phyloP scores from a whole-genome alignment of 805 yeast genomes.

The Yarrowia divulgata region DNA sequence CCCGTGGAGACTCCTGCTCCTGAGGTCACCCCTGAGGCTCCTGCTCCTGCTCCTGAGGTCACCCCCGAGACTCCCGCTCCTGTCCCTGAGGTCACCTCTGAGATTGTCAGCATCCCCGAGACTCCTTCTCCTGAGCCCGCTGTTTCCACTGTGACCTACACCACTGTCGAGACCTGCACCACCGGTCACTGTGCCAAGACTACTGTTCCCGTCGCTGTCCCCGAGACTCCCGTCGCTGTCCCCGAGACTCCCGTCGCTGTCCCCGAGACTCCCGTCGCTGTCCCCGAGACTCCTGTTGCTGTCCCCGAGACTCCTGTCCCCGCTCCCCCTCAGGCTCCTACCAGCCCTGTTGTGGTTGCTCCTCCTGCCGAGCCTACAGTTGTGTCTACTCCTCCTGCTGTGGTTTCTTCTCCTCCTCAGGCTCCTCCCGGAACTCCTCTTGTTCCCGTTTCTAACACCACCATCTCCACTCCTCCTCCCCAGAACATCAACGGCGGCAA shows the following conservation, averaged over 20 bases:
- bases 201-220: background rate
- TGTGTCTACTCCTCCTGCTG: conserved; percentile 4
- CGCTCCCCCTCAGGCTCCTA: background rate
- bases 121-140: no score
- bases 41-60: background rate
- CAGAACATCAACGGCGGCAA: conserved; percentile 9
- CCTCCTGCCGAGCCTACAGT: background rate
- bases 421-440: conserved; percentile 11
- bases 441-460: conserved; percentile 4
- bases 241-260: background rate
- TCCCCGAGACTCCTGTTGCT: background rate
- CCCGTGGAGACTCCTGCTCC: conserved; percentile 1
- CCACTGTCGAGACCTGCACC: conserved; percentile 4
- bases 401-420: conserved; percentile 6
- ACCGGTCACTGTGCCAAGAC: background rate
- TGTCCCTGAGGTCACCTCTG: background rate
- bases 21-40: background rate
- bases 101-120: background rate
- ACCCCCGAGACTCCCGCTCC: background rate
- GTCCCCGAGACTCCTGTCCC: background rate
- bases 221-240: no score
- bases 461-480: background rate
- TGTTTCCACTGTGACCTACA: background rate
- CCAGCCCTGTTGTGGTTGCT: background rate
- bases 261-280: background rate